Evolutionary conservation across 768 basidiomycete species (phyloP), one percentile per base, ranked within the genome.

Genomic region (Pisolithus sp.): DNA sequence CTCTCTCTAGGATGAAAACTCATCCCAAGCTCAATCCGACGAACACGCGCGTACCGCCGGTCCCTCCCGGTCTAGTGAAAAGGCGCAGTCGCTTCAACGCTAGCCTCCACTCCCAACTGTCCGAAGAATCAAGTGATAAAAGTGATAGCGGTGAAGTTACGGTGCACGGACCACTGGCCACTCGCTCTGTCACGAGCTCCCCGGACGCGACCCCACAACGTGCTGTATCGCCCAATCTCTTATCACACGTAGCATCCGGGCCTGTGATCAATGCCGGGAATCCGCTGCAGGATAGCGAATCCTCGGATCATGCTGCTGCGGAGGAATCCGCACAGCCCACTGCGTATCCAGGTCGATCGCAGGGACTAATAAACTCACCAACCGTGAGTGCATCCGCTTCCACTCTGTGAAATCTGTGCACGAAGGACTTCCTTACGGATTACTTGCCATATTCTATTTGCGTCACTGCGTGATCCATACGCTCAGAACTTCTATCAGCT

Each of bases 61-160:
- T 67, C 1, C 66, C 66, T 1, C 66, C 66, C 17, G 63, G 63
- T 1, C 62, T 67, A 31, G 66, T 59, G n/a, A 62, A 69, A 39
- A 48, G 64, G 17, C 57, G 34, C 34, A 34, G 34, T 34, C 34
- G 34, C 34, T 15, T 68, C 51, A 57, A 42, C 21, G 21, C 57
- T 7, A 53, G 58, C 21, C 34, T 63, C 2, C 58, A 61, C 17
- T 57, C 58, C n/a, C 62, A 65, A 38, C 59, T 56, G 12, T 60
- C 65, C 23, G 66, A 61, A 39, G 66, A 67, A 28, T 62, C 55
- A 3, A 64, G 65, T 48, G 66, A 66, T 43, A 59, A 47, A 23
- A 66, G 64, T 37, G 65, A 68, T 24, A 46, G 41, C 13, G 39
- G 57, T 51, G 66, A 68, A 46, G 51, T 54, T 1, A 24, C 55